Percentiles rank a stretch among this genome's conserved stretches.
phyloP scores from a whole-genome alignment of 2,329 filamentous ascomycete species.

The Graphium sp. region DNA sequence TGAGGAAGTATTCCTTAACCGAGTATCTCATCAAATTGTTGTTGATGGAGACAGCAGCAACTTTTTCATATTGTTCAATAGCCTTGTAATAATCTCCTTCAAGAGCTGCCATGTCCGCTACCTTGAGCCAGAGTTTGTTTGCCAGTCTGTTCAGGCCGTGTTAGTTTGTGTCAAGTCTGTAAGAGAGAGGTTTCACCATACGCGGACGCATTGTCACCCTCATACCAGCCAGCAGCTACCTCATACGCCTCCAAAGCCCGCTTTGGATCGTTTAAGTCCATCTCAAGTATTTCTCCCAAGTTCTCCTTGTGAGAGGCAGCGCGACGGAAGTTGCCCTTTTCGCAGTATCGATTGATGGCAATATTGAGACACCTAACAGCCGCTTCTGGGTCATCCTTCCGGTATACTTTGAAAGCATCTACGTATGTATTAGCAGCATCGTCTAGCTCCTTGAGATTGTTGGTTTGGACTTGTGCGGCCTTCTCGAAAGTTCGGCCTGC shows the following conservation, averaged over 20 bases:
- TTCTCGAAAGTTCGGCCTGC: constrained; percentile 76
- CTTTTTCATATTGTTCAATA: constrained; percentile 69
- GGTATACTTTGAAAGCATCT: constrained; percentile 92
- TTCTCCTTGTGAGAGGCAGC: constrained; percentile 86
- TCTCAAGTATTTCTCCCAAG: constrained; percentile 72
- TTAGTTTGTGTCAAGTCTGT: background rate
- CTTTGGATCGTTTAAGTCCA: constrained; percentile 62
- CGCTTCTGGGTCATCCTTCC: constrained; percentile 67
- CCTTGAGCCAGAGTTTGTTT: constrained; percentile 88
- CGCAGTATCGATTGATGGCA: constrained; percentile 73
- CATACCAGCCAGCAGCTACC: constrained; percentile 75
- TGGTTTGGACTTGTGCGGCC: constrained; percentile 64
- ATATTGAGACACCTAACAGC: constrained; percentile 65
- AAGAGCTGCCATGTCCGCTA: constrained; percentile 71
- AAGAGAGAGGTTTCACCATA: constrained; percentile 23
- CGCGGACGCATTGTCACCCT: constrained; percentile 71
- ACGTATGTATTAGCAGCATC: constrained; percentile 78
- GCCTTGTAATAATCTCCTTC: constrained; percentile 73
- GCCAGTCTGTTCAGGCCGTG: constrained; percentile 41
- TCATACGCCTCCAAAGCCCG: constrained; percentile 72
- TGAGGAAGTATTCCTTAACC: constrained; percentile 91
- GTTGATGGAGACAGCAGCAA: constrained; percentile 59
- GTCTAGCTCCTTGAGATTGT: constrained; percentile 76
- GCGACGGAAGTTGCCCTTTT: constrained; percentile 78
- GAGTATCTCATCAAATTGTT: constrained; percentile 90